Conservation (phyloP, 2,329 filamentous ascomycete species). For the Trematosphaeria pertusa region DNA sequence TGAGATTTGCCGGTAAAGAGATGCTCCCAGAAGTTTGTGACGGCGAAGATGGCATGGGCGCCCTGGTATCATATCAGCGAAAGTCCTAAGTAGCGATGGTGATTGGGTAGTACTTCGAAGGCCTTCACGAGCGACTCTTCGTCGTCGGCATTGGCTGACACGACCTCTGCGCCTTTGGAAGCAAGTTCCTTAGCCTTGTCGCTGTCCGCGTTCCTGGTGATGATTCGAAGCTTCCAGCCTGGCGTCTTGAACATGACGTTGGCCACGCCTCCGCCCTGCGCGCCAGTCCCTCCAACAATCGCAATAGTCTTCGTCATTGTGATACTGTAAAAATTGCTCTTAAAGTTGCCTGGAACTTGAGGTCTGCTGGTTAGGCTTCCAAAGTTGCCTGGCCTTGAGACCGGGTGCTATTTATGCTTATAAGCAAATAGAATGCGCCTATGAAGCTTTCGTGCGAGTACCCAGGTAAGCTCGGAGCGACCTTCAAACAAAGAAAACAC, state of each 20-base stretch:
- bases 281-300: conserved; percentile 24
- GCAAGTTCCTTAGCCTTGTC: conserved; percentile 25
- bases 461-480: too few relatives aligned
- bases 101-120: conserved; percentile 12
- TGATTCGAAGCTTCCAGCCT: conserved; percentile 27
- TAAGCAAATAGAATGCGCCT: too few relatives aligned
- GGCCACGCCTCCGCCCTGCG: conserved; percentile 28
- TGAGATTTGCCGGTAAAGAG: conserved; percentile 26
- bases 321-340: too few relatives aligned
- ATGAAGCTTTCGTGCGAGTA: too few relatives aligned
- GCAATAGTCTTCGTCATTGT: conserved; percentile 18
- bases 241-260: conserved; percentile 22
- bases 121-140: conserved; percentile 16
- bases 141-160: conserved; percentile 17
- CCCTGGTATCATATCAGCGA: conserved; percentile 9
- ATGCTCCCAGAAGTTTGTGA: conserved; percentile 50
- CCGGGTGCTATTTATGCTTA: too few relatives aligned
- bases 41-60: conserved; percentile 39
- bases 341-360: too few relatives aligned
- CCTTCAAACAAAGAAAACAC: too few relatives aligned
- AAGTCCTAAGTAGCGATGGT: neutral
- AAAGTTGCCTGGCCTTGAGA: too few relatives aligned
- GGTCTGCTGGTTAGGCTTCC: too few relatives aligned
- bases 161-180: conserved; percentile 19
- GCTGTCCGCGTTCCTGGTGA: conserved; percentile 30